phyloP scores from a whole-genome alignment of 2,329 filamentous ascomycete genomes.

The Cercospora sojina region DNA sequence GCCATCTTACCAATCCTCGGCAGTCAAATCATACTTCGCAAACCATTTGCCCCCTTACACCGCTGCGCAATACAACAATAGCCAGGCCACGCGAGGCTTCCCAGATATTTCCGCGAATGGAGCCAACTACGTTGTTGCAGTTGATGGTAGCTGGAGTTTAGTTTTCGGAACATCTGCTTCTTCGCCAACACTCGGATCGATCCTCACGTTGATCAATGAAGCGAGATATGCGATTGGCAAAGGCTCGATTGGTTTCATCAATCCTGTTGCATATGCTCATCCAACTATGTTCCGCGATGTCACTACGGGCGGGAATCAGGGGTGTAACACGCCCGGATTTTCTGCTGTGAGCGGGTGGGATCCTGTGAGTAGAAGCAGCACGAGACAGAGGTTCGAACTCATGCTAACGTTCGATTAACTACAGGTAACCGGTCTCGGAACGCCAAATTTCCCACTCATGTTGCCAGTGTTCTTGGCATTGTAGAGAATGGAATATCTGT shows the following conservation, averaged over 20 bases:
- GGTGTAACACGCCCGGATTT: constrained; percentile 41
- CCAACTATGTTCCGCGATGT: constrained; percentile 43
- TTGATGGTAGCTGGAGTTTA: constrained; percentile 45
- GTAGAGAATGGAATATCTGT: constrained; percentile 15
- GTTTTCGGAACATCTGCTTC: constrained; percentile 55
- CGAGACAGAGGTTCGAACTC: background rate
- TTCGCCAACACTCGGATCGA: constrained; percentile 50
- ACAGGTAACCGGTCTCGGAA: constrained; percentile 27
- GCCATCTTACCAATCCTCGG: constrained; percentile 50
- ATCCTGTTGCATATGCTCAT: constrained; percentile 42
- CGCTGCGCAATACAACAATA: constrained; percentile 24
- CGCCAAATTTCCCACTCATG: constrained; percentile 37
- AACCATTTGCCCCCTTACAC: constrained; percentile 39
- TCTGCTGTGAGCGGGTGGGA: constrained; percentile 33
- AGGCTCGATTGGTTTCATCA: constrained; percentile 41
- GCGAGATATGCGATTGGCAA: constrained; percentile 41
- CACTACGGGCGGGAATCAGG: constrained; percentile 41
- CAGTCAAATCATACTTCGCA: constrained; percentile 44
- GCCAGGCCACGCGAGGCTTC: constrained; percentile 23
- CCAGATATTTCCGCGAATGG: constrained; percentile 41
- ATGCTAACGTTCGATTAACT: background rate
- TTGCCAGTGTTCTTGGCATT: constrained; percentile 32
- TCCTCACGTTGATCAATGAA: constrained; percentile 51
- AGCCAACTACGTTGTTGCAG: constrained; percentile 41
- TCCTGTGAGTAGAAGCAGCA: constrained; percentile 18